Evolutionary conservation across 2,329 filamentous ascomycete genomes (phyloP).

Genomic region (Ambrosiella xylebori): DNA sequence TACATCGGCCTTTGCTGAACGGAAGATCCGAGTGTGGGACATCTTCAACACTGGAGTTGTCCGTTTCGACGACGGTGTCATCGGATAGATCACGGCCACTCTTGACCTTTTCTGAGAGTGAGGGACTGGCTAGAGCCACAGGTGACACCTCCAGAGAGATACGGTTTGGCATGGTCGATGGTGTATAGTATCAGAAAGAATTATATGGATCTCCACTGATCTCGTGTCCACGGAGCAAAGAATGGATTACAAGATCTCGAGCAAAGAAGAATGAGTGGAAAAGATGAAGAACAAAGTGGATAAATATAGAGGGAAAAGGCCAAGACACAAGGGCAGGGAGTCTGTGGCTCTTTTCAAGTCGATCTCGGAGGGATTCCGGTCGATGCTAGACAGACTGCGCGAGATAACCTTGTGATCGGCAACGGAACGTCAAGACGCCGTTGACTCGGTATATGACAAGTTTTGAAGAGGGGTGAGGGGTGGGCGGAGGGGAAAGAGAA

Average conservation of each 20-base stretch:
- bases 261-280: neutral
- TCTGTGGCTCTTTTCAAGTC: neutral
- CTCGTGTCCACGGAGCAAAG: neutral
- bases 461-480: neutral
- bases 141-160: neutral
- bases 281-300: neutral
- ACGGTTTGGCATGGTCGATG: neutral
- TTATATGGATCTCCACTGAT: too few relatives aligned
- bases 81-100: neutral
- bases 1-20: slow-evolving; percentile 33
- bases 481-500: neutral
- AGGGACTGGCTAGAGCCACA: neutral
- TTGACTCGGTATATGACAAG: neutral
- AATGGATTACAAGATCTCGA: neutral
- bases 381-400: neutral
- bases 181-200: neutral
- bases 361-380: neutral
- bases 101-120: neutral
- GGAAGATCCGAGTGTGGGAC: slow-evolving; percentile 16
- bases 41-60: neutral
- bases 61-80: slow-evolving; percentile 5
- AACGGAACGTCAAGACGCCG: neutral
- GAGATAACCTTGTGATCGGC: neutral
- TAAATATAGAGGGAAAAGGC: neutral
- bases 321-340: neutral